Evolutionary conservation across 805 yeast genomes (phyloP).

Genomic region (Zygoascus flipseniorum): DNA sequence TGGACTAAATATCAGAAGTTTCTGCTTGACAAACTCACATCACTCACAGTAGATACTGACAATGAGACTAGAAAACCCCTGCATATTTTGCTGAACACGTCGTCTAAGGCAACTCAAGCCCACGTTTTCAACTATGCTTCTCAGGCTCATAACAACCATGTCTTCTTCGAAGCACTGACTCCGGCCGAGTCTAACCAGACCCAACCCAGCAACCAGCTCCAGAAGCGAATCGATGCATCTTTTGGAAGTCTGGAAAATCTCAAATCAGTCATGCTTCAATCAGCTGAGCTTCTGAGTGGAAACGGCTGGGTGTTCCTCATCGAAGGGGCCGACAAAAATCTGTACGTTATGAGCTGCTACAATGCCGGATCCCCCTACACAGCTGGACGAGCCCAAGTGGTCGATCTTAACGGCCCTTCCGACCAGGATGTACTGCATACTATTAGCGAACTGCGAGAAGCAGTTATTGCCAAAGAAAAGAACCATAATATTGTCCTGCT

Average conservation of each 20-base stretch:
- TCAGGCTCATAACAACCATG: constrained; percentile 86
- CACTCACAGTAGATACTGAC: constrained; percentile 67
- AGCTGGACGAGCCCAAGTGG: constrained; percentile 46
- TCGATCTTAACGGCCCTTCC: constrained; percentile 53
- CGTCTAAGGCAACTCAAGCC: constrained; percentile 56
- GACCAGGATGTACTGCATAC: background rate
- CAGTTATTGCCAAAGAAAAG: constrained; percentile 24
- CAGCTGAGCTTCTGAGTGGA: constrained; percentile 69
- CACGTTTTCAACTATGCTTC: constrained; percentile 81
- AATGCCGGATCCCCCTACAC: constrained; percentile 81
- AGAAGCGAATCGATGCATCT: constrained; percentile 42
- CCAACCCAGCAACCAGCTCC: constrained; percentile 26
- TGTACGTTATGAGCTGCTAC: constrained; percentile 75
- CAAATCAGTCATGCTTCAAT: constrained; percentile 55
- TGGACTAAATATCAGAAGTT: constrained; percentile 78
- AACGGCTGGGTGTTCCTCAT: constrained; percentile 90
- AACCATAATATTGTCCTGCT: constrained; percentile 52
- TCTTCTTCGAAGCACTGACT: constrained; percentile 61
- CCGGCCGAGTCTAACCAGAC: constrained; percentile 16
- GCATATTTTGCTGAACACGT: constrained; percentile 54
- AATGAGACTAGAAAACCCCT: constrained; percentile 70
- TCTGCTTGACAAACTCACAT: constrained; percentile 43
- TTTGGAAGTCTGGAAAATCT: constrained; percentile 78
- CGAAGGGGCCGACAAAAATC: constrained; percentile 40
- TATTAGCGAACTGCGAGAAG: constrained; percentile 32